Conservation (phyloP, 495 filamentous ascomycete genomes). For the Bacidia gigantensis region DNA sequence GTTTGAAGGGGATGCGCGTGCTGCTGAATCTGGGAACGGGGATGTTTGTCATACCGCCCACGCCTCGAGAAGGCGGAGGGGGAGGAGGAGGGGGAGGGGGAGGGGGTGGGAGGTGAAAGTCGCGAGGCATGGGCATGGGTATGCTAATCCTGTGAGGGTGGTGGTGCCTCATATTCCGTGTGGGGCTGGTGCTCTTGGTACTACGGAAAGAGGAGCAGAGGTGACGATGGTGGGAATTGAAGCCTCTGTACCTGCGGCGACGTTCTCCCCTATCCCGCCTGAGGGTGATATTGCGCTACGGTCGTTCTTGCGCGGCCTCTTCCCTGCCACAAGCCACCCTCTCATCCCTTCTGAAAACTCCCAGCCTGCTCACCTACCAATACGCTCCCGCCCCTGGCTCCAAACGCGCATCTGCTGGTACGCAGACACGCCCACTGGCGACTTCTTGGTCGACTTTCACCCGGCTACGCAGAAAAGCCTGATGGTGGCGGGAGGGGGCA, state of each 20-base stretch:
- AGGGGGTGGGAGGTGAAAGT: constrained; percentile 57
- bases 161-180: constrained; percentile 19
- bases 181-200: not conserved
- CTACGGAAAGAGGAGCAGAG: not conserved
- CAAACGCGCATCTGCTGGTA: constrained; percentile 81
- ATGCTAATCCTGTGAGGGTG: constrained; percentile 48
- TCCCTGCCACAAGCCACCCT: not conserved
- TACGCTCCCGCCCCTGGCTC: constrained; percentile 48
- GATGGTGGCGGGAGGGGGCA: constrained; percentile 74
- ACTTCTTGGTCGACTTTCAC: constrained; percentile 72
- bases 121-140: constrained; percentile 71
- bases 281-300: constrained; percentile 53
- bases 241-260: not conserved
- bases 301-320: not conserved
- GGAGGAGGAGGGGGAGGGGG: constrained; percentile 4
- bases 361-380: too few species aligned
- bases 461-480: constrained; percentile 46
- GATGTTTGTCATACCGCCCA: constrained; percentile 71
- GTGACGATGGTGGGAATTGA: constrained; percentile 1
- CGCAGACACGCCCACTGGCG: constrained; percentile 63
- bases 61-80: not conserved
- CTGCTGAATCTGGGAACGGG: constrained; percentile 68
- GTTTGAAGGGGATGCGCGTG: constrained; percentile 52
- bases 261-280: constrained; percentile 6
- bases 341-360: too few species aligned